Conservation (phyloP, 148 eudicot species). For the Suaeda aralocaspica region DNA sequence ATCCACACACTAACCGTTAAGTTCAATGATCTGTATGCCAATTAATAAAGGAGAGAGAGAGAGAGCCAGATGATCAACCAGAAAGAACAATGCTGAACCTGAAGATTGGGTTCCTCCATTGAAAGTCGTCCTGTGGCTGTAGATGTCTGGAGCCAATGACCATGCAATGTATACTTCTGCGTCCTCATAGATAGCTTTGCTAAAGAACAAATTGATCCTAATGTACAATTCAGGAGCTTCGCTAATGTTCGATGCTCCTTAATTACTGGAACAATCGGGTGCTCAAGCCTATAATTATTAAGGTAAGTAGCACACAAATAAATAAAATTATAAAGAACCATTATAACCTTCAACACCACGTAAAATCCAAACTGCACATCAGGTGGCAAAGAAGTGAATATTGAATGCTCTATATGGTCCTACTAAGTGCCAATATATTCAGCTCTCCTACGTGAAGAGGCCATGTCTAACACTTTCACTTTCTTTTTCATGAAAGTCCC, state of each 20-base stretch:
- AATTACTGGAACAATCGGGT: constrained; percentile 88
- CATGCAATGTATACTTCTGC: constrained; percentile 80
- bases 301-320: neutral
- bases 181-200: constrained; percentile 72
- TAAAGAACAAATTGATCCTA: constrained; percentile 89
- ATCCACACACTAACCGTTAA: constrained; percentile 3
- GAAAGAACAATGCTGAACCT: constrained; percentile 42
- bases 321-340: too few species aligned
- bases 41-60: neutral
- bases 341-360: neutral
- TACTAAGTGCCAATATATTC: neutral
- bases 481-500: neutral
- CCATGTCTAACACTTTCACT: neutral
- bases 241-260: constrained; percentile 95
- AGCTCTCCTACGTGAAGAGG: neutral
- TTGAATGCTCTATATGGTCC: neutral
- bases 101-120: constrained; percentile 98
- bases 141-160: constrained; percentile 99
- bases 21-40: neutral
- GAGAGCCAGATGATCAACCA: neutral
- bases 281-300: constrained; percentile 64
- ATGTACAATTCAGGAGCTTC: constrained; percentile 76
- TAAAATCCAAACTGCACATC: neutral
- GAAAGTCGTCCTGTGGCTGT: constrained; percentile 96
- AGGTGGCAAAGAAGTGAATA: neutral